Conservation (phyloP, 768 basidiomycete genomes). For the Gautieria morchelliformis region DNA sequence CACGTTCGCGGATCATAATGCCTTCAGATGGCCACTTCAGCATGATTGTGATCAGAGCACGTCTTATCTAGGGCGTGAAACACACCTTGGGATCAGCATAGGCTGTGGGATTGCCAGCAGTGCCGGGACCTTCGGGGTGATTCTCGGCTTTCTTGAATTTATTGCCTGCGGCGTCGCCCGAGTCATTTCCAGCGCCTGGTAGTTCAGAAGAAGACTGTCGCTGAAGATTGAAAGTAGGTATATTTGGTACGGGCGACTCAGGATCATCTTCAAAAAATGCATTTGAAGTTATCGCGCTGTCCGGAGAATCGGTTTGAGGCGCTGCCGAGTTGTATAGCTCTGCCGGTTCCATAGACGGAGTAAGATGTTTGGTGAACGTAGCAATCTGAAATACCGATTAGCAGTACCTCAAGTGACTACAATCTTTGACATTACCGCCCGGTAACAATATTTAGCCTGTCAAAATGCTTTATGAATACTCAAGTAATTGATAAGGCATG, state of each 20-base stretch:
- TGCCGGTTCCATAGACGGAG: not conserved
- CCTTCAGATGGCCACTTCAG: constrained; percentile 23
- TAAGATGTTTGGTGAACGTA: constrained; percentile 45
- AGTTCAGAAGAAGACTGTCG: not conserved
- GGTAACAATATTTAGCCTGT: constrained; percentile 71
- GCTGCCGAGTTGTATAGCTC: not conserved
- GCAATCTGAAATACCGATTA: constrained; percentile 34
- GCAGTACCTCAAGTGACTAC: not conserved
- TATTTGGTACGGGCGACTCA: not conserved
- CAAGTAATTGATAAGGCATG: constrained; percentile 60
- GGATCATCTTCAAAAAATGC: not conserved
- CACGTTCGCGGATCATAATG: constrained; percentile 85
- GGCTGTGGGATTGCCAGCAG: constrained; percentile 54
- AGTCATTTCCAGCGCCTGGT: not conserved
- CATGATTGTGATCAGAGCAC: not conserved
- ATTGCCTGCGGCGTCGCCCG: constrained; percentile 9
- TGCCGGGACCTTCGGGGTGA: constrained; percentile 15
- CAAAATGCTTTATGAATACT: constrained; percentile 42
- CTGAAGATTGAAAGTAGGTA: not conserved
- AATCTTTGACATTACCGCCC: constrained; percentile 27
- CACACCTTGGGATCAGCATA: constrained; percentile 39
- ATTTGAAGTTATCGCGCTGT: not conserved
- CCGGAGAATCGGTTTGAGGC: not conserved
- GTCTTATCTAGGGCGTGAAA: constrained; percentile 19
- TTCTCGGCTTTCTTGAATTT: constrained; percentile 2